Base-by-base conservation (phyloP, 148 eudicot species). In the Vaccinium vitisidaea region DNA sequence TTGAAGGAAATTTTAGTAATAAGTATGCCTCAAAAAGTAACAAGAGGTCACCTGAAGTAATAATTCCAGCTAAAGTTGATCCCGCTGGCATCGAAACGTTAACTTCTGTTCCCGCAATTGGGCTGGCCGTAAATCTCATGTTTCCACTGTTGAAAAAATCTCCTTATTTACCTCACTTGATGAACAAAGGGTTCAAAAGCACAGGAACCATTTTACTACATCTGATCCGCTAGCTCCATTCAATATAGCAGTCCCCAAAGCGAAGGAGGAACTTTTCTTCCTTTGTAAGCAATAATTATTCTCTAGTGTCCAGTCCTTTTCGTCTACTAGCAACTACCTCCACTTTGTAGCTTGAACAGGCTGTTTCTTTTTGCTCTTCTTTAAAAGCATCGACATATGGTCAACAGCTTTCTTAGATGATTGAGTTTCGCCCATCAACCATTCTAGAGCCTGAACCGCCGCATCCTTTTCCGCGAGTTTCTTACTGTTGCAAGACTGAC, bases 381-480 rank as follows among this genome's bases (percentile, higher is more conserved):
- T 95, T 84, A 93, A 86, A 83, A 93, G 89, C 89, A 90, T 65
- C 8, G 97, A 95, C 85, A 95, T 86, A 73, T 93, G 89, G 67
- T 90, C 92, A 25, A 95, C 82, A 61, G 93, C 89, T 43, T 85
- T 90, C 43, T 81, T 65, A 49, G 93, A 87, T 36, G 98, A 92
- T 71, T 90, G 93, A 84, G 91, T 88, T 63, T 92, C 98, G 3
- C 98, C 98, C 85, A 89, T 93, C 91, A 97, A 85, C 98, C 95
- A 97, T 82, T 85, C 88, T 54, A 97, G 59, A 85, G 98, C 99
- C 87, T 93, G 94, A 49, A 92, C 88, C 67, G 99, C 99, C 6
- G 98, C 99, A 82, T 93, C 95, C 82, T 97, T 97, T 85, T 97
- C 99, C 5, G 99, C 98, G 75, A 86, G 90, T 89, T 93, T 97